phyloP scores from a whole-genome alignment of 768 basidiomycete species.

The Russula sp. region DNA sequence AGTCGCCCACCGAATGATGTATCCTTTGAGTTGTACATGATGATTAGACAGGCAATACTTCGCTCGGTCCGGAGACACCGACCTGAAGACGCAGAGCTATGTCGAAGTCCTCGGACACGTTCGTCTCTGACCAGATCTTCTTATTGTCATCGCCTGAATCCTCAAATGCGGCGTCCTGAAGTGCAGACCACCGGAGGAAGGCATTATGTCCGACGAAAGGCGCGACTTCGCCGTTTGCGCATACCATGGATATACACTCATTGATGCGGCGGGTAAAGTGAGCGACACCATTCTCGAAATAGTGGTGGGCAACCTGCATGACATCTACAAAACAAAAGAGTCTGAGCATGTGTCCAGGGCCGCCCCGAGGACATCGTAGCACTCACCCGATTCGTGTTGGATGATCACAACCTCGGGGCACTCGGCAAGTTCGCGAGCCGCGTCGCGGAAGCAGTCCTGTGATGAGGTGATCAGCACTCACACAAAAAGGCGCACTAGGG shows the following conservation, averaged over 20 bases:
- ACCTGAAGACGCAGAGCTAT: constrained; percentile 63
- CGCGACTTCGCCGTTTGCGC: constrained; percentile 75
- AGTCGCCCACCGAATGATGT: constrained; percentile 79
- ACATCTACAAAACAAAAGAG: constrained; percentile 45
- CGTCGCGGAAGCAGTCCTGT: constrained; percentile 84
- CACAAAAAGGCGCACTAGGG: neutral
- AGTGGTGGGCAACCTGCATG: constrained; percentile 86
- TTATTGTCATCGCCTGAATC: constrained; percentile 56
- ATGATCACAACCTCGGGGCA: constrained; percentile 84
- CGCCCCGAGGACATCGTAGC: neutral
- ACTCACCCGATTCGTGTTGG: constrained; percentile 75
- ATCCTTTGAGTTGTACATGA: constrained; percentile 42
- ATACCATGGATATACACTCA: constrained; percentile 71
- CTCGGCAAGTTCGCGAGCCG: constrained; percentile 76
- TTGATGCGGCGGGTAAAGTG: constrained; percentile 88
- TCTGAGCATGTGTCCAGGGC: neutral
- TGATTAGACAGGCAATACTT: neutral
- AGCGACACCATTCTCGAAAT: constrained; percentile 87
- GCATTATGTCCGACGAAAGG: constrained; percentile 88
- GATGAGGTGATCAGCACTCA: neutral
- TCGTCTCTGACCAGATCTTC: constrained; percentile 78
- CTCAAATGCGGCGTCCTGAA: constrained; percentile 78
- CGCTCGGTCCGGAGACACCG: neutral
- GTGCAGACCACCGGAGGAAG: constrained; percentile 83
- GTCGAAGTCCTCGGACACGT: constrained; percentile 81